Percentiles rank a stretch among this genome's conserved stretches.
phyloP scores from a whole-genome alignment of 2,329 filamentous ascomycete species.

The Apiospora sp. region DNA sequence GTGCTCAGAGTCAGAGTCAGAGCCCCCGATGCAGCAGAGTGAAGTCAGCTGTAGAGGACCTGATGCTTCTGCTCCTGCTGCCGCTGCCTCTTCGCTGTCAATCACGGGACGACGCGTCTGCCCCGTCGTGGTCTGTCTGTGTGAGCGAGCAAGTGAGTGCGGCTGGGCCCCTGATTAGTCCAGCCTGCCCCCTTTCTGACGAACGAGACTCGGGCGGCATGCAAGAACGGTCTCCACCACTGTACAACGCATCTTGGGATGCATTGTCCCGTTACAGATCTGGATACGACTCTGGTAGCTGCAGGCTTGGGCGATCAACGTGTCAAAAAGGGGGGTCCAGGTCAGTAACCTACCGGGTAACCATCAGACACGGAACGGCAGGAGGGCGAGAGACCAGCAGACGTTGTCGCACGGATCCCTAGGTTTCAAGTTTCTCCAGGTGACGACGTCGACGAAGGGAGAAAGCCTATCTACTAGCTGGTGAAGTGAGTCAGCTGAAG shows the following conservation, averaged over 20 bases:
- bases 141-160: no score
- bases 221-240: neutral
- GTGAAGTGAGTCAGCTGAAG: neutral
- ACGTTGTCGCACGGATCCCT: neutral
- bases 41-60: neutral
- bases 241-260: conserved; percentile 1
- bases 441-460: neutral
- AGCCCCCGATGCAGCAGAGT: neutral
- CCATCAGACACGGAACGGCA: neutral
- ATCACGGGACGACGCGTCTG: neutral
- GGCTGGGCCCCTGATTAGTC: neutral
- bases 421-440: neutral
- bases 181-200: neutral
- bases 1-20: neutral
- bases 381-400: neutral
- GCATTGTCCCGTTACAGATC: conserved; percentile 9
- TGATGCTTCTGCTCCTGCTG: neutral
- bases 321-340: conserved; percentile 12
- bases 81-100: neutral
- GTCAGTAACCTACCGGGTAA: neutral
- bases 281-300: conserved; percentile 1
- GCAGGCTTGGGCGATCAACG: neutral
- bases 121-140: neutral
- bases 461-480: neutral
- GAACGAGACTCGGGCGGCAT: neutral